Percentiles rank a stretch among this genome's conserved stretches.
Conservation (phyloP, 164 flowering plant species). For the Protea cynaroides region DNA sequence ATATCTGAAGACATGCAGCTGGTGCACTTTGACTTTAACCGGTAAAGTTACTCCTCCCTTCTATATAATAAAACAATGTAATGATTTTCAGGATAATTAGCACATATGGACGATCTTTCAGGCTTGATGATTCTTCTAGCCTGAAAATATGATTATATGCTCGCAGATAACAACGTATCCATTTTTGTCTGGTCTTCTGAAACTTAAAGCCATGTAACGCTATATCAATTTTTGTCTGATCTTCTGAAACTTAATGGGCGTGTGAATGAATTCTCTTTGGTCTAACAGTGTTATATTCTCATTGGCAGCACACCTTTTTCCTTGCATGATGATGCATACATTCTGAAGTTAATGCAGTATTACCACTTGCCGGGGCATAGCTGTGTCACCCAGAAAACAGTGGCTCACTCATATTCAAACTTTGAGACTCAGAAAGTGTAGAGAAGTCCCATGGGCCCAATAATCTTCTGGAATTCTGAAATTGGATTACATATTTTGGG, state of each 20-base stretch:
- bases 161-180: no score
- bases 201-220: no score
- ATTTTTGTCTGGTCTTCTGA: no score
- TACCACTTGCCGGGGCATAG: slow-evolving; percentile 1
- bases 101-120: not conserved
- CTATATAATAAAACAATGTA: not conserved
- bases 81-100: not conserved
- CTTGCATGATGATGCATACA: slow-evolving; percentile 26
- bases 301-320: slow-evolving; percentile 27
- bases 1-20: slow-evolving; percentile 5
- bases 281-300: slow-evolving; percentile 4
- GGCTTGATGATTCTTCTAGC: no score
- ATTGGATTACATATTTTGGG: not conserved
- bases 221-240: no score
- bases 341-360: slow-evolving; percentile 23
- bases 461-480: slow-evolving; percentile 9
- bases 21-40: slow-evolving; percentile 34
- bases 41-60: slow-evolving; percentile 13
- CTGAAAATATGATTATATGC: no score
- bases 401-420: slow-evolving; percentile 1
- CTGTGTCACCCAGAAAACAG: not conserved
- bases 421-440: not conserved
- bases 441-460: slow-evolving; percentile 4
- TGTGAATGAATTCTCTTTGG: not conserved
- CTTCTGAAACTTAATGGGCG: no score